Conservation (phyloP, 441 rosid species). For the Breynia disticha region DNA sequence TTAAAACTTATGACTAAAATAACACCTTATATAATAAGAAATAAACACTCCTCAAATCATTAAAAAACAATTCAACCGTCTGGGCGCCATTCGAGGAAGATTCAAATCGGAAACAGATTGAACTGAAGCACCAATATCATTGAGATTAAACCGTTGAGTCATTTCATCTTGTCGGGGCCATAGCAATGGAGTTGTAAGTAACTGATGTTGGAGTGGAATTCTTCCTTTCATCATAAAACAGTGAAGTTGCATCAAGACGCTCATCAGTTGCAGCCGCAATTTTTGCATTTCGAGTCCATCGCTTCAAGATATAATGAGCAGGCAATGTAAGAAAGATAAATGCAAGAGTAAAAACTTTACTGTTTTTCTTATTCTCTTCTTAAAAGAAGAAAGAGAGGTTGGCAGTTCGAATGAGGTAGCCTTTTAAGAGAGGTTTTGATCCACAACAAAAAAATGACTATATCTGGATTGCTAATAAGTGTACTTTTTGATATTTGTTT, state of each 20-base stretch:
- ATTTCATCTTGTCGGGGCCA: constrained; percentile 95
- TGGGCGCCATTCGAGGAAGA: constrained; percentile 89
- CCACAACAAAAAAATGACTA: too few relatives aligned
- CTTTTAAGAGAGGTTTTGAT: too few relatives aligned
- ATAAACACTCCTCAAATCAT: too few relatives aligned
- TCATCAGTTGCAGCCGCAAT: constrained; percentile 46
- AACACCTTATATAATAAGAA: too few relatives aligned
- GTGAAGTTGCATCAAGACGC: constrained; percentile 32
- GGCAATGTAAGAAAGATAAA: constrained; percentile 87
- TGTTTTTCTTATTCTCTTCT: too few relatives aligned
- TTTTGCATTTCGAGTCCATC: constrained; percentile 94
- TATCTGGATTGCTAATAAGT: too few relatives aligned
- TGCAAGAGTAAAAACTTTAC: constrained; percentile 89
- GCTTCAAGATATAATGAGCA: constrained; percentile 62
- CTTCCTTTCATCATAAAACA: constrained; percentile 38
- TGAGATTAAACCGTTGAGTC: constrained; percentile 56
- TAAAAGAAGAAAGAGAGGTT: too few relatives aligned
- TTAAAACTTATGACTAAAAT: too few relatives aligned
- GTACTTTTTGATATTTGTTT: too few relatives aligned
- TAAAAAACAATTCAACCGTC: too few relatives aligned
- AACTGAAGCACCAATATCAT: constrained; percentile 42
- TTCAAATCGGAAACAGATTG: constrained; percentile 75
- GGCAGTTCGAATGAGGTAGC: too few relatives aligned
- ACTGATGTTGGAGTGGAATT: constrained; percentile 46
- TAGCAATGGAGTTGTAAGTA: constrained; percentile 56